Evolutionary conservation across 306 rosid genomes (phyloP), one percentile per base, ranked within the genome.

Genomic region (Cercis canadensis): DNA sequence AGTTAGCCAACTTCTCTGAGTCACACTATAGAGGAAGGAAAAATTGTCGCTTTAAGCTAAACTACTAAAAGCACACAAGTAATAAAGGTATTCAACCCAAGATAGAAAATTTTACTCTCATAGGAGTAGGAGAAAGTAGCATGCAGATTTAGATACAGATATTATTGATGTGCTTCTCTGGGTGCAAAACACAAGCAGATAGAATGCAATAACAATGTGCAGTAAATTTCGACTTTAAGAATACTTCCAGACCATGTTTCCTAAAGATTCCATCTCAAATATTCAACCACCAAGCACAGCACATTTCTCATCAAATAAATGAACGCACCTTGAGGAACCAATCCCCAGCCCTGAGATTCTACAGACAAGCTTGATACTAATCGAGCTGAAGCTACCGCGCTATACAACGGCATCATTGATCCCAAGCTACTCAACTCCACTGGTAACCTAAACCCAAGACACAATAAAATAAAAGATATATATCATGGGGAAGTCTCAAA

Each of bases 301-400:
- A 37, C 4, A 56, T 37, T 41, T 15, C 21, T 11, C 33, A 33
- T 65, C 13, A 66, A 33, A 34, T 17, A 43, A 72, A 43, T 6
- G 44, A 69, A 50, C 77, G 17, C 44, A 88, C 90, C 93, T 82
- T 88, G 90, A 68, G 93, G 90, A 74, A 85, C 93, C 67, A 88
- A 81, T 19, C 88, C 82, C 93, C 93, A 88, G 17, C 75, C 57
- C 44, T 60, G 75, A 40, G 90, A 80, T 36, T 77, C 87, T 43
- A 72, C 62, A 16, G 84, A 72, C 82, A 86, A 78, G 69, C 90
- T 83, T 24, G 90, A 85, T 6, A 83, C 76, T 45, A 88, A 81
- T 63, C 90, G 75, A 6, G 90, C 88, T 15, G 88, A 77, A 57
- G 92, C 88, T 65, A 83, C 76, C 8, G 78, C 89, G 11, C 80